Evolutionary conservation across 2,329 filamentous ascomycete species (phyloP), one percentile per base, ranked within the genome.

Genomic region (Scleromitrula shiraiana): DNA sequence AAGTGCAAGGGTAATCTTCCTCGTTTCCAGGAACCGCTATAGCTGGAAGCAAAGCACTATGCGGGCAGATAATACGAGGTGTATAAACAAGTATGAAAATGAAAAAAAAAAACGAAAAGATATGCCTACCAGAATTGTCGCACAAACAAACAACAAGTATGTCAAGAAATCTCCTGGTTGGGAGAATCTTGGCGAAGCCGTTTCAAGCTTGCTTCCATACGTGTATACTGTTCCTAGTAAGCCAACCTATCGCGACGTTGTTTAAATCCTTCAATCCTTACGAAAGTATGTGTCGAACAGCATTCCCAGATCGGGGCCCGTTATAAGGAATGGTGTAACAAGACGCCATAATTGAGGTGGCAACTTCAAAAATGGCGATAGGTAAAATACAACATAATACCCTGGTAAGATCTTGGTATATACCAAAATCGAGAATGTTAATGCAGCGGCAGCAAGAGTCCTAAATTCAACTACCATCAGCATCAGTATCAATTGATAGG

Each of bases 211-310:
- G 59, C 75, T 81, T 57, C 75, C 74, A 68, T 85, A 85, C 57
- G 73, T 80, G 66, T 78, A 87, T 54, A 85, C 77, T 80, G 59
- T 52, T 49, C 41, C 40, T 48, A 47, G 49, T 58, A 52, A 57
- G 50, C 32, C 20, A 40, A 42, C 12, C 39, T 39, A 17, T 24
- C 8, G 3, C 19, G 36, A 45, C 23, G 50, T 24, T 52, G 50
- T 51, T 52, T 49, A 45, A 26, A 41, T 22, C 32, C 23, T 52
- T 53, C 50, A 52, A 55, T 45, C 49, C 75, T 59, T 70, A 81
- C 77, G 65, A 63, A 85, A 81, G 68, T 84, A 85, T 41, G 84
- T 78, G 64, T 87, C 83, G 63, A 85, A 71, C 43, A 86, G 60
- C 52, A 86, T 76, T 35, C 67, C 53, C 17, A 68, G 43, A 14